A percentile compares a stretch with the other conserved stretches of the same genome.
Conservation (phyloP, 2,329 filamentous ascomycete species). For the Penicillium sp. region DNA sequence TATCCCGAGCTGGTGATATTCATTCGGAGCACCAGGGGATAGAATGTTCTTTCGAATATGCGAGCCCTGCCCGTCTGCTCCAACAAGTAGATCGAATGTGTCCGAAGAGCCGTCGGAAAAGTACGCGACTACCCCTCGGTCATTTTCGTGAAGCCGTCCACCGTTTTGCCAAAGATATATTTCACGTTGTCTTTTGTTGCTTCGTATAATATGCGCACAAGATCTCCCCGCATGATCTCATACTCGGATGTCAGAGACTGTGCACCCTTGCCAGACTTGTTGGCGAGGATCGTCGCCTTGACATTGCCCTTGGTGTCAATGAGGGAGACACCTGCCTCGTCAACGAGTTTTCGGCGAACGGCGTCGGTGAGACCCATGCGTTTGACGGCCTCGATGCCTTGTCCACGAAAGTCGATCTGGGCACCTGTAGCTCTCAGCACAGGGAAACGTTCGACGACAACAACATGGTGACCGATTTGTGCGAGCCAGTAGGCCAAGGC, state of each 20-base stretch:
- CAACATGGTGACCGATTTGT: conserved; percentile 36
- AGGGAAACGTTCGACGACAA: conserved; percentile 46
- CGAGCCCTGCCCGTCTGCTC: conserved; percentile 57
- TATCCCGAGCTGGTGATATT: conserved; percentile 20
- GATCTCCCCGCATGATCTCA: conserved; percentile 60
- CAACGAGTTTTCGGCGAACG: conserved; percentile 42
- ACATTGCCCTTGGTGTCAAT: conserved; percentile 44
- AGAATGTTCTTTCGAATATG: conserved; percentile 49
- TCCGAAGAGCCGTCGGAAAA: conserved; percentile 48
- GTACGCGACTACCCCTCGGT: conserved; percentile 37
- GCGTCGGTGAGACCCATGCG: conserved; percentile 53
- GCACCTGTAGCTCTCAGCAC: conserved; percentile 50
- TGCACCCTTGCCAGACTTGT: conserved; percentile 46
- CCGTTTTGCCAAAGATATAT: conserved; percentile 37
- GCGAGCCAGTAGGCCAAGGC: conserved; percentile 54
- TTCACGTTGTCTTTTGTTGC: conserved; percentile 33
- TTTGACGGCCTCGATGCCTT: conserved; percentile 52
- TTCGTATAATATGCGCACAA: conserved; percentile 54
- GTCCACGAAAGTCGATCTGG: conserved; percentile 56
- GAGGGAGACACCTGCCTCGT: conserved; percentile 51
- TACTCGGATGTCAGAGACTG: conserved; percentile 55
- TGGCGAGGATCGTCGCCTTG: conserved; percentile 44
- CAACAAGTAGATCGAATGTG: conserved; percentile 55
- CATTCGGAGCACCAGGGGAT: conserved; percentile 15
- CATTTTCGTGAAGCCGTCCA: conserved; percentile 34